phyloP scores from a whole-genome alignment of 2,329 filamentous ascomycete species.

The Drechslerella dactyloides region DNA sequence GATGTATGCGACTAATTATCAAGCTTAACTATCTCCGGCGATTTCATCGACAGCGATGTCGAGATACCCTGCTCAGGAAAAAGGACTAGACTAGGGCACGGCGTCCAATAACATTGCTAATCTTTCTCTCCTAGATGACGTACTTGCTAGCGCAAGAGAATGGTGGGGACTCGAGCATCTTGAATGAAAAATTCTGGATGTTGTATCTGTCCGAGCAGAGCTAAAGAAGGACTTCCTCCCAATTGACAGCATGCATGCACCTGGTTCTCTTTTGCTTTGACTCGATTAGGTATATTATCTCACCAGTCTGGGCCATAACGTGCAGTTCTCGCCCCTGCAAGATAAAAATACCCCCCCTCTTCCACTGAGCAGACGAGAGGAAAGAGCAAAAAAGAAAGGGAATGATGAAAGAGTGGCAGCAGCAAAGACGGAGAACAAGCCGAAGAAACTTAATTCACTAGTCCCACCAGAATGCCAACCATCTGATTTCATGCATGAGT shows the following conservation, averaged over 20 bases:
- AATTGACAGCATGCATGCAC: conserved; percentile 11
- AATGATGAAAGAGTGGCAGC: neutral
- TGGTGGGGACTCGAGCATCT: conserved; percentile 34
- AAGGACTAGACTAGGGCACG: conserved; percentile 42
- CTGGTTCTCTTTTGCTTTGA: neutral
- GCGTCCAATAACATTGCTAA: conserved; percentile 34
- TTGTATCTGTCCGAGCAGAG: conserved; percentile 49
- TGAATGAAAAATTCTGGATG: conserved; percentile 38
- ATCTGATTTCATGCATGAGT: conserved; percentile 50
- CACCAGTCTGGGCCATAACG: neutral
- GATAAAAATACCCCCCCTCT: conserved; percentile 35
- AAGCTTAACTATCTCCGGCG: conserved; percentile 50
- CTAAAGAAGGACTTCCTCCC: conserved; percentile 41
- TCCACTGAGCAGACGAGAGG: neutral
- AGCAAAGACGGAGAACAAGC: neutral
- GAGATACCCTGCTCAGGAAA: conserved; percentile 31
- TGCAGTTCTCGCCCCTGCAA: no score
- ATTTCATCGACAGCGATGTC: conserved; percentile 42
- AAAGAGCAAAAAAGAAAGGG: conserved; percentile 20
- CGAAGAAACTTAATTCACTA: conserved; percentile 16
- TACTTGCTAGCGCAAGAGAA: conserved; percentile 39
- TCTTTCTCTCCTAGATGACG: conserved; percentile 42
- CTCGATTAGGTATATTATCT: neutral
- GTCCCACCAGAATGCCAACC: conserved; percentile 44
- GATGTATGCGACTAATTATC: conserved; percentile 49